phyloP scores from a whole-genome alignment of 805 yeast genomes.

The Kuraishia piskuri region DNA sequence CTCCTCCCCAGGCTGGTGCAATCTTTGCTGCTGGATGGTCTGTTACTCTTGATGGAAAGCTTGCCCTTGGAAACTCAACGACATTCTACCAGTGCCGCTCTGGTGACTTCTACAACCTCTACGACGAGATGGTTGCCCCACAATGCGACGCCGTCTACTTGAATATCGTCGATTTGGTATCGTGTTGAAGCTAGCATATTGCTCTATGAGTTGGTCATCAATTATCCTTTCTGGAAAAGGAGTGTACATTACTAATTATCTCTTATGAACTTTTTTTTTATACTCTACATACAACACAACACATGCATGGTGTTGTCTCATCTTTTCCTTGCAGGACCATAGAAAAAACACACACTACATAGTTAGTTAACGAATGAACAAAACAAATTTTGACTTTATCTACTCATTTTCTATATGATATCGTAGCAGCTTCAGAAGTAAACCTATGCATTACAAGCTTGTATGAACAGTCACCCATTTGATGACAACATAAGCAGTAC shows the following conservation, averaged over 20 bases:
- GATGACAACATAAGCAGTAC: too few relatives aligned
- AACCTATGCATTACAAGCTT: too few relatives aligned
- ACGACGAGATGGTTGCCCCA: conserved; percentile 51
- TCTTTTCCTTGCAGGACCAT: neutral
- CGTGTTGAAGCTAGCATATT: conserved; percentile 28
- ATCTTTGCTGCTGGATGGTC: conserved; percentile 61
- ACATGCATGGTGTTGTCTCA: neutral
- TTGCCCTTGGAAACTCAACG: conserved; percentile 55
- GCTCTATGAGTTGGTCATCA: neutral
- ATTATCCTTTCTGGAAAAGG: neutral
- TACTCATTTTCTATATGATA: too few relatives aligned
- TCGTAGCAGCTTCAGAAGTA: too few relatives aligned
- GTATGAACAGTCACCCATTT: too few relatives aligned
- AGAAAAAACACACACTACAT: neutral
- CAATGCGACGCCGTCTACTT: conserved; percentile 61
- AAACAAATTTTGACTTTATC: neutral
- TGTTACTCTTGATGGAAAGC: conserved; percentile 42
- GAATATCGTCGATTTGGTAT: conserved; percentile 46
- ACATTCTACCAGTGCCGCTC: conserved; percentile 69
- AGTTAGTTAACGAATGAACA: neutral
- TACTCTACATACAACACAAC: neutral
- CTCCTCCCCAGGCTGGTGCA: conserved; percentile 76
- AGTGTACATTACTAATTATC: neutral
- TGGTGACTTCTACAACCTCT: conserved; percentile 73
- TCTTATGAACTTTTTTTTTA: neutral